Conservation (phyloP, 2,329 filamentous ascomycete genomes). For the Beauveria sp. region DNA sequence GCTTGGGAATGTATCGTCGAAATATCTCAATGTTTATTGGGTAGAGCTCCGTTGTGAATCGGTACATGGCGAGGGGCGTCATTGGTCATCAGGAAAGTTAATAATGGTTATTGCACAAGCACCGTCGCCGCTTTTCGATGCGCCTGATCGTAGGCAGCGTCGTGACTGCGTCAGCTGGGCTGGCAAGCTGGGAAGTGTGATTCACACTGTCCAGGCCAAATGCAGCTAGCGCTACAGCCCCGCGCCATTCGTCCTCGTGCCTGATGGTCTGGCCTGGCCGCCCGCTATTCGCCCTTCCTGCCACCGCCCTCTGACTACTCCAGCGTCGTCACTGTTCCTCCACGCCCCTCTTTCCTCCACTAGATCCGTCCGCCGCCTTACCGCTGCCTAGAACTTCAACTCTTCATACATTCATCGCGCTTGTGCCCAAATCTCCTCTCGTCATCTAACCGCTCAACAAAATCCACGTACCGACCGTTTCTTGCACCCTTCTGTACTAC, state of each 20-base stretch:
- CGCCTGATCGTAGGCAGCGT: background rate
- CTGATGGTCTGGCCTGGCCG: background rate
- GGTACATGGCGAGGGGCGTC: no score
- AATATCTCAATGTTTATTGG: background rate
- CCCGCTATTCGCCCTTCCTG: slow-evolving; percentile 12
- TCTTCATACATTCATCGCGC: slow-evolving; percentile 4
- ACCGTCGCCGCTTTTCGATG: background rate
- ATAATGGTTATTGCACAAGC: background rate
- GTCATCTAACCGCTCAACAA: background rate
- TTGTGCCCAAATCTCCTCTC: background rate
- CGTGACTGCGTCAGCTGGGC: slow-evolving; percentile 9
- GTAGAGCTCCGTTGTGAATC: no score
- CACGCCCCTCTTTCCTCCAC: slow-evolving; percentile 18
- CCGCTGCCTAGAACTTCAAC: slow-evolving; percentile 14
- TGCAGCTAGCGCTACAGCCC: slow-evolving; percentile 17
- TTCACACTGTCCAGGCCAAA: slow-evolving; percentile 7
- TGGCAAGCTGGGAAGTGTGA: background rate
- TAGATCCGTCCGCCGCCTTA: slow-evolving; percentile 20
- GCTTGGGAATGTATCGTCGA: background rate
- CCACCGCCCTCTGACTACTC: slow-evolving; percentile 14
- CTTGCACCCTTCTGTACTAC: slow-evolving; percentile 11
- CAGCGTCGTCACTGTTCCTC: slow-evolving; percentile 13
- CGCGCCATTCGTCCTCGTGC: slow-evolving; percentile 15
- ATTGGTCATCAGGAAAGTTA: no score
- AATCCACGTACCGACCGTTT: background rate